Base-by-base conservation (phyloP, 306 rosid genomes). In the Vigna hirtella region DNA sequence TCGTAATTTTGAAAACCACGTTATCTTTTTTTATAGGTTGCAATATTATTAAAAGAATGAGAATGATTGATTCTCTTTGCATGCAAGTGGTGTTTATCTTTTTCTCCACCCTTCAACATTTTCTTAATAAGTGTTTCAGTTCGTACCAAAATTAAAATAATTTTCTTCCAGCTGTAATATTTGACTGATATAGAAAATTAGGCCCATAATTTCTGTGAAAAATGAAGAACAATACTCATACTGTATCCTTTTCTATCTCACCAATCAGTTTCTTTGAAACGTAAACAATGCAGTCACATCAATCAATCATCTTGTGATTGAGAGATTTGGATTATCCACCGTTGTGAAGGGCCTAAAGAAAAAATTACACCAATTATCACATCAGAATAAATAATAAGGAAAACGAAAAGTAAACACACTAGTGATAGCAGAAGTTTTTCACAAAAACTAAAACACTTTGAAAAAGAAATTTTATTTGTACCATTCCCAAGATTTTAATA, bases 121-220 rank as follows among this genome's bases (percentile, higher is more conserved):
- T 74, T 62, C 49, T 32, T 63, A 12, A 32, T 16, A 63, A 61
- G 8, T 1, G 1, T 42, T 43, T 5, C 15, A 5, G 30, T 43
- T 40, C 58, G 24, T 73, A 1, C 42, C 42, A 5, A 28, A 7
- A 40, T 40, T 36, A 56, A 73, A 22, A 17, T 18, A 56, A 40
- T n/a, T 22, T 24, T 61, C 34, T 49, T 3, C 47, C 30, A 48
- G 72, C 71, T 48, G 72, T 15, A 48, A 62, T 62, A 8, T 62
- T 58, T 47, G 79, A 75, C 79, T 30, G 18, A 62, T 62, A 16
- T n/a, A 2, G 36, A 48, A 75, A 49, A 49, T 48, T 34, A 13
- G 26, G 40, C 49, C 1, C 17, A 75, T 15, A 62, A 8, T 6
- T 75, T 74, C 15, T 59, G 18, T 74, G 56, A 48, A 48, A 32